phyloP scores from a whole-genome alignment of 106 monocot genomes.

The Dioscorea dumetorum region DNA sequence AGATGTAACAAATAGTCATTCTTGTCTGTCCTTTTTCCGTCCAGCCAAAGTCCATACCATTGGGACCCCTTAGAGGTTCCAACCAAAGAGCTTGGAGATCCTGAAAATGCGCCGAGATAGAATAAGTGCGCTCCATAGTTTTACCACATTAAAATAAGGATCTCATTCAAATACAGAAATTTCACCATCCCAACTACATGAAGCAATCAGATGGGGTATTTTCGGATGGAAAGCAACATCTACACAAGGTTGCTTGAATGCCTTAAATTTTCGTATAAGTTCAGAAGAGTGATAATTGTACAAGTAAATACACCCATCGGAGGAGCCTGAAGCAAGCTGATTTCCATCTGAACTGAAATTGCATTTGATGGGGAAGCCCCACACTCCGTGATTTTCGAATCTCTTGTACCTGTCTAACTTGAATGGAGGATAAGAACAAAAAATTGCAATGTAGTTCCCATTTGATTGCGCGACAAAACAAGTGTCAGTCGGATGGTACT shows the following conservation, averaged over 20 bases:
- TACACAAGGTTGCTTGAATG: conserved; percentile 62
- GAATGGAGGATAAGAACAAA: conserved; percentile 66
- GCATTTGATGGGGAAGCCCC: conserved; percentile 82
- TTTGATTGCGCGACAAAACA: conserved; percentile 86
- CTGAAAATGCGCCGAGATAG: too few species aligned
- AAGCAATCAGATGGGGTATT: conserved; percentile 52
- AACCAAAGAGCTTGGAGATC: too few species aligned
- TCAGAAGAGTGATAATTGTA: conserved; percentile 51
- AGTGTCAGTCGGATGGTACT: conserved; percentile 70
- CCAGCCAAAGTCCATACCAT: too few species aligned
- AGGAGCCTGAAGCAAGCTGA: conserved; percentile 69
- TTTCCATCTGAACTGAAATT: conserved; percentile 67
- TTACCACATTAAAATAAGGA: not conserved
- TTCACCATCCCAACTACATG: conserved; percentile 79
- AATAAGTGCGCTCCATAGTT: too few species aligned
- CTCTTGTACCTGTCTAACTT: conserved; percentile 77
- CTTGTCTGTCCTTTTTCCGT: too few species aligned
- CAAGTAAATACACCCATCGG: conserved; percentile 79
- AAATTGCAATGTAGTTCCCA: conserved; percentile 88
- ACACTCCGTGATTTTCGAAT: conserved; percentile 68
- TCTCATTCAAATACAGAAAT: conserved; percentile 46
- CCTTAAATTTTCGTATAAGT: conserved; percentile 52
- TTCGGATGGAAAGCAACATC: conserved; percentile 79
- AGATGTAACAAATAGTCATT: too few species aligned
- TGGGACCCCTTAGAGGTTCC: too few species aligned